Evolutionary conservation across 257 asterid species (phyloP).

Genomic region (Cynanchum wilfordii): DNA sequence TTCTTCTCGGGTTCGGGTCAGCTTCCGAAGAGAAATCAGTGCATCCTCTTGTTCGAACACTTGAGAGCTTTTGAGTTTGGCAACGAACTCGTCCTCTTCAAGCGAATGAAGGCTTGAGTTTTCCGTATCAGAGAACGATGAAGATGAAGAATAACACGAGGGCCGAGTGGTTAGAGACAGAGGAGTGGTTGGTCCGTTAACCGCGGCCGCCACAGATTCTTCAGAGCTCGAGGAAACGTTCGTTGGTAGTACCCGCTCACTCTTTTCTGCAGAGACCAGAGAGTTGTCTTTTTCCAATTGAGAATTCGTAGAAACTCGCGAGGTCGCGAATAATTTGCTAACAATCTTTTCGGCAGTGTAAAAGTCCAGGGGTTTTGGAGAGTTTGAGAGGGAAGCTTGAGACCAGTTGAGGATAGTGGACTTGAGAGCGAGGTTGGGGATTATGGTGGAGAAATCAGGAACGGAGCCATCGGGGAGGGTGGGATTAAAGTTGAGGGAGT

Average conservation of each 20-base stretch:
- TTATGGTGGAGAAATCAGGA: conserved; percentile 63
- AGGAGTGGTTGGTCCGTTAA: conserved; percentile 30
- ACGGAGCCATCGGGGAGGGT: conserved; percentile 38
- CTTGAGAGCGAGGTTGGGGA: conserved; percentile 82
- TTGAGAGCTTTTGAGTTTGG: conserved; percentile 49
- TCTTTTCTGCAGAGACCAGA: not conserved
- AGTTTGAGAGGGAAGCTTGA: conserved; percentile 35
- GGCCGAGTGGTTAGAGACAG: conserved; percentile 44
- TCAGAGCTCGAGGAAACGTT: conserved; percentile 51
- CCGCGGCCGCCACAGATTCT: conserved; percentile 42
- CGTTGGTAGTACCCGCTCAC: conserved; percentile 37
- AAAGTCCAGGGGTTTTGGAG: conserved; percentile 56
- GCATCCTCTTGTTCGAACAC: conserved; percentile 80
- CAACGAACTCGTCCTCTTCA: conserved; percentile 52
- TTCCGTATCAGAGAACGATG: conserved; percentile 52
- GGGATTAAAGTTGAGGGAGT: conserved; percentile 58
- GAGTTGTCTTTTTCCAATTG: not conserved
- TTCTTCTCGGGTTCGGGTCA: conserved; percentile 75
- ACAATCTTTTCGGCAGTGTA: conserved; percentile 58
- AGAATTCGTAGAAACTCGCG: not conserved
- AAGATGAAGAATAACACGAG: conserved; percentile 52
- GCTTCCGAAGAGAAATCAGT: conserved; percentile 44
- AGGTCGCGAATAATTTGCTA: conserved; percentile 24
- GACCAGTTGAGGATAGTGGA: conserved; percentile 75
- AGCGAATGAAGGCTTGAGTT: conserved; percentile 22